These are phyloP conservation scores for Monosporascus sp. DNA, from an alignment of 2,329 filamentous ascomycete genomes.

Conservation along the genomic window DNA sequence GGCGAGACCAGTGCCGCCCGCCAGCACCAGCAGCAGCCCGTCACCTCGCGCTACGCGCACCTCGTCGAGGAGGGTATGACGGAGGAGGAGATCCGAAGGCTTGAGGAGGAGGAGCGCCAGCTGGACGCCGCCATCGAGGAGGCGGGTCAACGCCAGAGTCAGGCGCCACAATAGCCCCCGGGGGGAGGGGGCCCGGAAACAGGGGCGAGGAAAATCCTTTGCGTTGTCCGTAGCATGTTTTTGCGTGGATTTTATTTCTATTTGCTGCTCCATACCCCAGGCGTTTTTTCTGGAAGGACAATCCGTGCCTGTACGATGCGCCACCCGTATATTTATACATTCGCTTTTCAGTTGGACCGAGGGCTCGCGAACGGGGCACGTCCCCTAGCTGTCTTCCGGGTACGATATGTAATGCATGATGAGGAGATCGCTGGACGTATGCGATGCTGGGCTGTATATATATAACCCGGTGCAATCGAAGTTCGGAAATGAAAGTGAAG, in stretches of 20 bases:
- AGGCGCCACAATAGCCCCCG: not conserved
- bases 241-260: too few relatives aligned
- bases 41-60: conserved; percentile 39
- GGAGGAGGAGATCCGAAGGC: conserved; percentile 45
- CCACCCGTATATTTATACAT: not conserved
- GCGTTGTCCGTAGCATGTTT: too few relatives aligned
- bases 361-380: not conserved
- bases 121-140: conserved; percentile 53
- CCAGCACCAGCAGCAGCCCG: conserved; percentile 19
- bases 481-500: too few relatives aligned
- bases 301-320: too few relatives aligned
- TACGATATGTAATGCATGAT: not conserved
- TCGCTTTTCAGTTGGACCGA: not conserved
- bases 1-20: conserved; percentile 23
- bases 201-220: not conserved
- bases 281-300: too few relatives aligned
- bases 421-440: not conserved
- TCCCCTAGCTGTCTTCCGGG: not conserved
- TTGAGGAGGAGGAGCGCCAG: conserved; percentile 54
- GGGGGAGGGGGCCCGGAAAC: not conserved
- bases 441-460: not conserved
- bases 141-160: conserved; percentile 21
- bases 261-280: too few relatives aligned
- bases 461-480: not conserved
- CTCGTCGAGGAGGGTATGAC: conserved; percentile 59